Evolutionary conservation across 1,284 basidiomycete species (phyloP).

Genomic region (Megacollybia platyphylla): DNA sequence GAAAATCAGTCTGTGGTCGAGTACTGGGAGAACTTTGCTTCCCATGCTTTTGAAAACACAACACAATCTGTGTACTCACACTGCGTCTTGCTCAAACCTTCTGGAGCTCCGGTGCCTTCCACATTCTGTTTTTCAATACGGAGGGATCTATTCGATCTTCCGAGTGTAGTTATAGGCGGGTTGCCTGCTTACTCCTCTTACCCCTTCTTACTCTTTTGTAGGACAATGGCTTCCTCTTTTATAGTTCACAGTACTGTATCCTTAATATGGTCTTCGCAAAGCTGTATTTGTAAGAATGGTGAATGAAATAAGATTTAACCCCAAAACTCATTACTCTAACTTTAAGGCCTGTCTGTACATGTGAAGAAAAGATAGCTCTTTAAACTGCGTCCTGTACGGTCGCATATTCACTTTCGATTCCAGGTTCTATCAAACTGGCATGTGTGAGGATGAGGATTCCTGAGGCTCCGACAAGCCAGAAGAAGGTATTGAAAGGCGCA

Average conservation of each 20-base stretch:
- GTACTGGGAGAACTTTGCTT: conserved; percentile 93
- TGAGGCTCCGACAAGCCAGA: conserved; percentile 72
- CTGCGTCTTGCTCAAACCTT: conserved; percentile 75
- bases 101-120: conserved; percentile 72
- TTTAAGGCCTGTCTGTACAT: conserved; percentile 3
- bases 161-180: conserved; percentile 75
- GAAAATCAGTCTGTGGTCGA: conserved; percentile 85
- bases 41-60: conserved; percentile 91
- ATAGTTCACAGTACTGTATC: conserved; percentile 17
- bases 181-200: conserved; percentile 5
- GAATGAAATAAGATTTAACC: no score
- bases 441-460: conserved; percentile 68
- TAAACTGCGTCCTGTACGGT: conserved; percentile 57
- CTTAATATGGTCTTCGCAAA: conserved; percentile 7
- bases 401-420: conserved; percentile 83
- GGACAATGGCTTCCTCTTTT: conserved; percentile 74
- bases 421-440: conserved; percentile 76
- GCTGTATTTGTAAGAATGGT: not conserved
- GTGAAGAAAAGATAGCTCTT: conserved; percentile 7
- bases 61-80: conserved; percentile 91
- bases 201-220: conserved; percentile 14
- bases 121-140: conserved; percentile 92
- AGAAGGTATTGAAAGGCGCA: conserved; percentile 59
- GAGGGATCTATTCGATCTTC: conserved; percentile 79
- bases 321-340: not conserved